Evolutionary conservation across 2,329 filamentous ascomycete species (phyloP).

Genomic region (Chaetomiaceae sp.): DNA sequence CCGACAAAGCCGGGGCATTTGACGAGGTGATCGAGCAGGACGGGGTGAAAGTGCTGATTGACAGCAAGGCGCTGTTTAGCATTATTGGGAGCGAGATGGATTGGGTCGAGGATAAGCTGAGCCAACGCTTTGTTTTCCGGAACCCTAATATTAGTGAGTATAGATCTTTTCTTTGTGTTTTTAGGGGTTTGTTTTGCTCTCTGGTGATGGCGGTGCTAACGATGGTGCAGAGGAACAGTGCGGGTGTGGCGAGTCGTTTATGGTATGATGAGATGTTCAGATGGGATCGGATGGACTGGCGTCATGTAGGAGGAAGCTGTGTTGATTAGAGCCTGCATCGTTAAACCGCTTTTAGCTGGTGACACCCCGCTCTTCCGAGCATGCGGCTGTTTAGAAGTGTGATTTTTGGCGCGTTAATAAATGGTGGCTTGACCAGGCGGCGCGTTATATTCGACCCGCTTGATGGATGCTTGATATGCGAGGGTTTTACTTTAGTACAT

Average conservation of each 20-base stretch:
- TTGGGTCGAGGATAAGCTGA: conserved; percentile 94
- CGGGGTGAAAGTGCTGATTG: conserved; percentile 90
- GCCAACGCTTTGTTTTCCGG: conserved; percentile 84
- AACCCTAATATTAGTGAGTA: conserved; percentile 99
- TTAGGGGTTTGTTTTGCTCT: neutral
- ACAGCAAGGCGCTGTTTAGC: conserved; percentile 95
- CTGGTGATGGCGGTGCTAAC: conserved; percentile 31
- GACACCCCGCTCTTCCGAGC: no score
- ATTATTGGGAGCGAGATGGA: conserved; percentile 99
- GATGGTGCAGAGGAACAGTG: conserved; percentile 80
- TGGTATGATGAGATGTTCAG: conserved; percentile 56
- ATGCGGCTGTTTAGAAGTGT: no score
- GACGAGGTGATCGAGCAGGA: conserved; percentile 95
- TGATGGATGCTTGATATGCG: no score
- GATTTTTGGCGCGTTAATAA: no score
- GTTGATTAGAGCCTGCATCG: no score
- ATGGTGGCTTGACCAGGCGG: no score
- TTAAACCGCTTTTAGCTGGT: no score
- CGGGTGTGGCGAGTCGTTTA: conserved; percentile 94
- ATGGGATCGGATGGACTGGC: neutral
- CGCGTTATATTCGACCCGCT: no score
- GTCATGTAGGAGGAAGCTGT: neutral
- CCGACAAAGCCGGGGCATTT: conserved; percentile 81
- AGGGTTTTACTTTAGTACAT: no score
- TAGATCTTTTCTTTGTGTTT: neutral